phyloP scores from a whole-genome alignment of 1,284 basidiomycete species.

The Sporisorium iseilematis-ciliati region DNA sequence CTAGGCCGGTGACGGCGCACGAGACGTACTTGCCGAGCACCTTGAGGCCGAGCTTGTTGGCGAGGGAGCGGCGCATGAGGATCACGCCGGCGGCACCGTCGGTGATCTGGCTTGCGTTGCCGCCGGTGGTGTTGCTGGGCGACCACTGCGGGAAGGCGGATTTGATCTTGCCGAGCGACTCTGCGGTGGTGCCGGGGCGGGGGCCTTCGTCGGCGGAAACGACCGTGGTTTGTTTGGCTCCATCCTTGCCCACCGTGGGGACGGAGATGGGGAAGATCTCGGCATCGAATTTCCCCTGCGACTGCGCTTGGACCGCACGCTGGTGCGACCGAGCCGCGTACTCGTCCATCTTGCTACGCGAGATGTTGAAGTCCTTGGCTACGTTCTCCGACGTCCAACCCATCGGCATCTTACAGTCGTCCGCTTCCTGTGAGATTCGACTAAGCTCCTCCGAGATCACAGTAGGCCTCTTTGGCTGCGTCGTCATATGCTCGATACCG shows the following conservation, averaged over 20 bases:
- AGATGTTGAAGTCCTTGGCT: conserved; percentile 79
- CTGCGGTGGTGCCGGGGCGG: conserved; percentile 80
- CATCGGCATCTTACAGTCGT: conserved; percentile 76
- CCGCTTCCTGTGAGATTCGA: conserved; percentile 51
- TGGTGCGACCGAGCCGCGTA: conserved; percentile 85
- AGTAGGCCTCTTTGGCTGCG: conserved; percentile 47
- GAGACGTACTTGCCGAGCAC: conserved; percentile 84
- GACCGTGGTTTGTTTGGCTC: conserved; percentile 74
- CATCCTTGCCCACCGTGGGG: conserved; percentile 74
- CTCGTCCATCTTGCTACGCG: conserved; percentile 85
- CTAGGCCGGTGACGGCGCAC: conserved; percentile 79
- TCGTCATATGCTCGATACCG: conserved; percentile 83
- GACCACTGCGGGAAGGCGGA: conserved; percentile 91
- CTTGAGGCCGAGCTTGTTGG: conserved; percentile 80
- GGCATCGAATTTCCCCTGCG: conserved; percentile 77
- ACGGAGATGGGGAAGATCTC: conserved; percentile 80
- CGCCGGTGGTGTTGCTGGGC: conserved; percentile 82
- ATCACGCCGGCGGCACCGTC: conserved; percentile 88
- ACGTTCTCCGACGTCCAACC: conserved; percentile 87
- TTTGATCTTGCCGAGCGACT: conserved; percentile 77
- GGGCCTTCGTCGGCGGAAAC: conserved; percentile 85
- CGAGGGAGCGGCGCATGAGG: conserved; percentile 86
- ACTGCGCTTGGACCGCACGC: conserved; percentile 77
- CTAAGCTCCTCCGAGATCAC: conserved; percentile 52
- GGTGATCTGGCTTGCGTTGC: conserved; percentile 84